A percentile compares a stretch with the other conserved stretches of the same genome.
phyloP scores from a whole-genome alignment of 192 early-diverging fungal genomes.

The Mortierella antarctica region DNA sequence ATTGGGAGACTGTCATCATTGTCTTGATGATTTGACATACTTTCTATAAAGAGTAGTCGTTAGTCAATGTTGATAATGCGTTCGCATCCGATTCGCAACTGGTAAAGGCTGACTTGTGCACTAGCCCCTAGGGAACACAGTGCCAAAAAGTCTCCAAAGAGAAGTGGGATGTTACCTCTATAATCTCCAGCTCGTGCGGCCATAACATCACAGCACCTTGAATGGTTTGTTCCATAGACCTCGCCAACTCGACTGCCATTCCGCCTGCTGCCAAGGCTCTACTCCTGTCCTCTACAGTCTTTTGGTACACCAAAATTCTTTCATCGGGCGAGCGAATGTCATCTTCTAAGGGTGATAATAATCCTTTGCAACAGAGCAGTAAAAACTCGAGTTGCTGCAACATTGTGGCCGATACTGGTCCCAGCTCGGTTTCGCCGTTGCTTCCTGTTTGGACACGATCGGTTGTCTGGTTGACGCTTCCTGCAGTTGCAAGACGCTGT shows the following conservation, averaged over 20 bases:
- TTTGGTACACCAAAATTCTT: slow-evolving; percentile 28
- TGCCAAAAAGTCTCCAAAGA: neutral
- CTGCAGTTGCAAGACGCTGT: slow-evolving; percentile 10
- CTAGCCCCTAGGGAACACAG: too few species aligned
- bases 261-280: slow-evolving; percentile 15
- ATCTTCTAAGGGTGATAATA: slow-evolving; percentile 65
- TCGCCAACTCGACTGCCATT: slow-evolving; percentile 43
- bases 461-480: slow-evolving; percentile 1
- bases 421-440: slow-evolving; percentile 25
- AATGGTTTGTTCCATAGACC: slow-evolving; percentile 56
- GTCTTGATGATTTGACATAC: slow-evolving; percentile 60
- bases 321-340: slow-evolving; percentile 42
- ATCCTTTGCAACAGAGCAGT: slow-evolving; percentile 61
- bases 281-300: slow-evolving; percentile 12
- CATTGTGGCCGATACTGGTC: slow-evolving; percentile 43
- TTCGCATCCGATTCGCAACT: too few species aligned
- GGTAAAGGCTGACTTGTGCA: too few species aligned
- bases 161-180: slow-evolving; percentile 35
- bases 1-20: slow-evolving; percentile 56
- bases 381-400: slow-evolving; percentile 60
- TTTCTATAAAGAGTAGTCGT: slow-evolving; percentile 18
- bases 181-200: slow-evolving; percentile 56
- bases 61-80: too few species aligned
- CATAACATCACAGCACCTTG: slow-evolving; percentile 54
- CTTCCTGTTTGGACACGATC: neutral